Evolutionary conservation across 164 flowering plant species (phyloP), one percentile per base, ranked within the genome.

Genomic region (Nymphaea thermarum): DNA sequence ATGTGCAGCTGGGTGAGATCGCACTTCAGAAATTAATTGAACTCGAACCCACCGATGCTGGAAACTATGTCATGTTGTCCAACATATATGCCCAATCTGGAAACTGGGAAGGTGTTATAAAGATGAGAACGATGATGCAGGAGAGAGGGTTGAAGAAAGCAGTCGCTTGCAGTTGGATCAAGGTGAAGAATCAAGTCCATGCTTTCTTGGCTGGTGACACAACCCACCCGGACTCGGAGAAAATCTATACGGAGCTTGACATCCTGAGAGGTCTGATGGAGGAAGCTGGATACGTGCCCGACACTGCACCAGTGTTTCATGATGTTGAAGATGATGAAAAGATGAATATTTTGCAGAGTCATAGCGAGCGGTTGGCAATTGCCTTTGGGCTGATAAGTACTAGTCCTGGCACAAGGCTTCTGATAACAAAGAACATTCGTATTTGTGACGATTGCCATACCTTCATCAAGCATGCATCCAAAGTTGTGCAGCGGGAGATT

Each of bases 281-380:
- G 42, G 70, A 71, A 55, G 66, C 70, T 2, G 74, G 74, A 43
- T 71, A 71, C 62, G 70, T 67, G 47, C 66, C 70, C 2, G 66
- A 71, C 59, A 72, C 74, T 4, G 70, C 51, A 42, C 70, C 74
- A 4, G 64, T 72, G n/a, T 67, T 72, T 64, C 74, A 72, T 72
- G 74, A 72, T 64, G 70, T 72, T n/a, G 74, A 72, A 25, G 70
- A 72, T 44, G 74, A 67, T 57, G 74, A 72, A 63, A 72, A 72
- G 43, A 63, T 53, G 62, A 67, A 59, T 43, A 67, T 72, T 62
- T 51, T 72, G 36, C 42, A 18, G 6, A 67, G 74, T 59, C 74
- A 72, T 42, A 72, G 70, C 25, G 74, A 72, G 63, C 63, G 70
- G 67, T 61, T 72, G 67, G 70, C 74, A 5, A 67, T 72, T 72